Percentiles rank a stretch among this genome's conserved stretches.
phyloP scores from a whole-genome alignment of 2,329 filamentous ascomycete genomes.

The Podosphaera xanthii region DNA sequence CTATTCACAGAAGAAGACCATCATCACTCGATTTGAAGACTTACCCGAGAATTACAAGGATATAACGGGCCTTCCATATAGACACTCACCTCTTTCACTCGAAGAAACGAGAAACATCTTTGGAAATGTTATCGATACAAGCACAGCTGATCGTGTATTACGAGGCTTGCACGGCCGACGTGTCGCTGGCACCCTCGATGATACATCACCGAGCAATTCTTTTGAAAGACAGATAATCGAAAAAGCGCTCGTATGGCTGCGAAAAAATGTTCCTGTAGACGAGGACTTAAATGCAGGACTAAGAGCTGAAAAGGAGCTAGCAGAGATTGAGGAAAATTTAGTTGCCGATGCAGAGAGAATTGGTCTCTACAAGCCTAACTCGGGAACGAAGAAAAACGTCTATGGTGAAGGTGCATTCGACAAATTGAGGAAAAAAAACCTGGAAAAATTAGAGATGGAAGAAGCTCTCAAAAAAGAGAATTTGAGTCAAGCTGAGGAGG shows the following conservation, averaged over 20 bases:
- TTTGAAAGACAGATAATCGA: conserved; percentile 18
- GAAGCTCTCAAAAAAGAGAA: conserved; percentile 18
- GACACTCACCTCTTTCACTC: conserved; percentile 24
- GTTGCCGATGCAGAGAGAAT: conserved; percentile 12
- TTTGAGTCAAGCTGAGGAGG: conserved; percentile 20
- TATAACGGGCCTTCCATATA: conserved; percentile 29
- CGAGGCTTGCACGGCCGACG: conserved; percentile 37
- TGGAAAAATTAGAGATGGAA: conserved; percentile 24
- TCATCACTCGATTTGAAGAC: conserved; percentile 31
- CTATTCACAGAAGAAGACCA: neutral
- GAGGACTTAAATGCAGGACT: conserved; percentile 37
- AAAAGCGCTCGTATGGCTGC: conserved; percentile 30
- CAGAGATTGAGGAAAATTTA: conserved; percentile 23
- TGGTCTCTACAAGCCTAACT: conserved; percentile 13
- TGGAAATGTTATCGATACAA: conserved; percentile 22
- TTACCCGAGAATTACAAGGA: conserved; percentile 35
- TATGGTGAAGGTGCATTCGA: conserved; percentile 36
- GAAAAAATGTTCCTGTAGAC: conserved; percentile 30
- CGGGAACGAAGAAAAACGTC: conserved; percentile 18
- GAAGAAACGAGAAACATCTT: conserved; percentile 27
- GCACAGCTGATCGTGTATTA: conserved; percentile 29
- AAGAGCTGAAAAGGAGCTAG: conserved; percentile 38
- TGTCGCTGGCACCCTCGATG: conserved; percentile 39
- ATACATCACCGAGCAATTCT: conserved; percentile 20
- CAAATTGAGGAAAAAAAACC: conserved; percentile 28